Percentiles rank a stretch among this genome's conserved stretches.
These are phyloP conservation scores for Ceratocystiopsis brevicomis DNA, from an alignment of 2,329 filamentous ascomycete genomes.

Conservation along the genomic window DNA sequence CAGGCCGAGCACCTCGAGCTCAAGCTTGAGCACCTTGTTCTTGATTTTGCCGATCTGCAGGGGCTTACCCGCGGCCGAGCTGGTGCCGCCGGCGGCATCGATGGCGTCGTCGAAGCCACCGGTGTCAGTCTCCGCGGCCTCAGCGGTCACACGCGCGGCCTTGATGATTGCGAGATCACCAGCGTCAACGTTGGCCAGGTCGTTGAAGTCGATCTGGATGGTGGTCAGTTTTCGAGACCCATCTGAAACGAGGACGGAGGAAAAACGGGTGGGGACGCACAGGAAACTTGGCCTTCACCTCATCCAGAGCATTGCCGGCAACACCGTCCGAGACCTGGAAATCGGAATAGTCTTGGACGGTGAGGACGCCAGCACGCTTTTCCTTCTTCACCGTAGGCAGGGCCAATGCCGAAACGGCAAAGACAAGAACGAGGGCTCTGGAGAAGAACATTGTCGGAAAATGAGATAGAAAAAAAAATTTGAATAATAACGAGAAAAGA, in stretches of 20 bases:
- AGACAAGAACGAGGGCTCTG: constrained; percentile 19
- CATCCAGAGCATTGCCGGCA: constrained; percentile 32
- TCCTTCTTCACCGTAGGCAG: constrained; percentile 13
- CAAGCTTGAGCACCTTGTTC: constrained; percentile 41
- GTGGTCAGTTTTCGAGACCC: neutral
- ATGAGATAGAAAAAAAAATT: neutral
- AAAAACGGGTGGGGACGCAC: constrained; percentile 15
- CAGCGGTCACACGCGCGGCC: constrained; percentile 28
- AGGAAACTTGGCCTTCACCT: constrained; percentile 35
- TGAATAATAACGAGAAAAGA: neutral
- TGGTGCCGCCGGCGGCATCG: constrained; percentile 21
- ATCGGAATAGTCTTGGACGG: constrained; percentile 15
- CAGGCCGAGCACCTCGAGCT: constrained; percentile 30
- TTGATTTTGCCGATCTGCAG: constrained; percentile 38
- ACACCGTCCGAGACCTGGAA: constrained; percentile 33
- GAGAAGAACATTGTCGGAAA: constrained; percentile 18
- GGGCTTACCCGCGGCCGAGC: constrained; percentile 21
- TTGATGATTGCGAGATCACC: constrained; percentile 31
- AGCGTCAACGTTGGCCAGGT: constrained; percentile 27
- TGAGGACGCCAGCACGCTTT: constrained; percentile 16
- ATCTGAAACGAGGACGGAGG: neutral
- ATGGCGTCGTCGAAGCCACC: constrained; percentile 36
- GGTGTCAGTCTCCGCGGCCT: constrained; percentile 30
- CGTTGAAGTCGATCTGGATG: constrained; percentile 21
- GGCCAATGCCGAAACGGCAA: constrained; percentile 18